Base-by-base conservation (phyloP, 257 asterid species). In the Solanum paucissectum region DNA sequence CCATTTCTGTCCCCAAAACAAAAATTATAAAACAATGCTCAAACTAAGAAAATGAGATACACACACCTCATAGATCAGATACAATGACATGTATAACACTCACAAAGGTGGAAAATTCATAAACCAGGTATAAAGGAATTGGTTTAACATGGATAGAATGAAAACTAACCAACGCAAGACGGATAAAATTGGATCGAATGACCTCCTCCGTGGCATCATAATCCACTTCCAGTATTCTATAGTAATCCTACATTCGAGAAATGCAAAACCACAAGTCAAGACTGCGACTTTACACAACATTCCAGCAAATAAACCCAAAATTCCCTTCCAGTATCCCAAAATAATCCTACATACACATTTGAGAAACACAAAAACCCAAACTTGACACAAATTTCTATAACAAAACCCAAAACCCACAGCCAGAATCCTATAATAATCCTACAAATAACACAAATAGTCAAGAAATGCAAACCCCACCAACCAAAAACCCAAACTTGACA, bases 151-250 rank as follows among this genome's bases (percentile, higher is more conserved):
- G 69, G n/a, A 60, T 16, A 60, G 49, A 32, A 55, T 87, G 86
- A 16, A 83, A 55, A 86, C 89, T 88, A 88, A 97, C 99, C 99
- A 97, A 88, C 16, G 99, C 99, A 58, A 97, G 94, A 73, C 99
- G 98, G 68, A 97, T 96, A 75, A 88, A 97, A 84, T 97, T 95
- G 83, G 99, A 95, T 27, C 99, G 95, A 89, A 97, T 94, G 52
- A 36, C 91, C 90, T 97, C 99, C 64, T 97, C 99, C 6, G 98
- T 81, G 29, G 99, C 99, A 90, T 96, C 98, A 88, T 90, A 96
- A 92, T 94, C 96, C 84, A 96, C 98, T 89, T 96, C 99, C 86
- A 97, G 86, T 81, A 96, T 92, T 87, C 94, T 93, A 91, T 96
- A 97, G 87, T 94, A 96, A 89, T 96, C 98, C 99, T 97, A 90